A percentile compares a stretch with the other conserved stretches of the same genome.
Evolutionary conservation across 441 rosid genomes (phyloP).

Genomic region (Corymbia calophylla): DNA sequence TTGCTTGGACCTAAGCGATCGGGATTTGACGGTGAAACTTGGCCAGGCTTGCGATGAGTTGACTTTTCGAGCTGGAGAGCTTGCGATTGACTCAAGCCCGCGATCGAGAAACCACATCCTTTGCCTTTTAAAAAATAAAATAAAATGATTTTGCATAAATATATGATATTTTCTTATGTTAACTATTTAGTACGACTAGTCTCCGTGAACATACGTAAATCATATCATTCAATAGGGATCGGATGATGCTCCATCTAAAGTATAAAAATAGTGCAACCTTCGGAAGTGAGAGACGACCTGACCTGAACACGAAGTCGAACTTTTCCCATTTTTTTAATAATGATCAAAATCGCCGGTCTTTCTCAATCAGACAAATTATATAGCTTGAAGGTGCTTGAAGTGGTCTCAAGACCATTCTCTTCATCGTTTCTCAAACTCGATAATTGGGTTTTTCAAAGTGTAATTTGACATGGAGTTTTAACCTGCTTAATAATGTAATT

Average conservation of each 20-base stretch:
- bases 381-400: background rate
- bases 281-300: too few species aligned
- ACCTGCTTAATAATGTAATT: accelerated
- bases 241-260: background rate
- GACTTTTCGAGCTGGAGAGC: background rate
- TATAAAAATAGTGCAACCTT: too few species aligned
- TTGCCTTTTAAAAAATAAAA: background rate
- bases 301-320: too few species aligned
- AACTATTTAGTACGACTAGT: background rate
- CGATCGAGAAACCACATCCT: background rate
- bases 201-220: background rate
- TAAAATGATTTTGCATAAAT: background rate
- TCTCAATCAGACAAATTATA: too few species aligned
- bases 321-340: too few species aligned
- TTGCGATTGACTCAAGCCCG: background rate
- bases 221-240: accelerated
- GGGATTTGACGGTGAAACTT: background rate
- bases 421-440: accelerated
- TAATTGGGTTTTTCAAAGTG: background rate
- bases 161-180: background rate
- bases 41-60: background rate
- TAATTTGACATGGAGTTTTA: accelerated
- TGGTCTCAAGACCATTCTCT: background rate
- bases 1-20: background rate
- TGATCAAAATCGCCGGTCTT: too few species aligned